These are phyloP conservation scores for Didymosphaeria variabile DNA, from an alignment of 2,329 filamentous ascomycete genomes.

Conservation along the genomic window DNA sequence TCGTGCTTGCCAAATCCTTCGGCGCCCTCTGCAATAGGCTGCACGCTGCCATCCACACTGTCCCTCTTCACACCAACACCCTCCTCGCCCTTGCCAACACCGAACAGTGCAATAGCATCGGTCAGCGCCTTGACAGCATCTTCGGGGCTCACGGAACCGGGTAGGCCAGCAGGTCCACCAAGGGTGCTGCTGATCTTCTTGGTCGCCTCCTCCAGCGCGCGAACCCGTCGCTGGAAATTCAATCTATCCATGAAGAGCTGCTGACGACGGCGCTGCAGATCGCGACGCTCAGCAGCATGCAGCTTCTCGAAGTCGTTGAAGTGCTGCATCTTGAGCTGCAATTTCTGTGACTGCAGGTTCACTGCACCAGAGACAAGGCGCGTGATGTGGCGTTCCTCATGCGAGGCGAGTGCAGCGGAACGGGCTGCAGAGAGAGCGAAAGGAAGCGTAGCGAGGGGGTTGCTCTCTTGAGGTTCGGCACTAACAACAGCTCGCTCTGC, in stretches of 20 bases:
- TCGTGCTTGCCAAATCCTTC: slow-evolving; percentile 48
- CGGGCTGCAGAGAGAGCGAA: slow-evolving; percentile 87
- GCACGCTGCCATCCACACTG: slow-evolving; percentile 35
- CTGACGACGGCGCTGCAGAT: slow-evolving; percentile 90
- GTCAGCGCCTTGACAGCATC: slow-evolving; percentile 46
- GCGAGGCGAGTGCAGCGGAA: slow-evolving; percentile 86
- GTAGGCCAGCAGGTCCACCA: slow-evolving; percentile 40
- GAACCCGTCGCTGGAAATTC: slow-evolving; percentile 86
- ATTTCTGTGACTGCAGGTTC: slow-evolving; percentile 93
- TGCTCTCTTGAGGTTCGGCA: slow-evolving; percentile 25
- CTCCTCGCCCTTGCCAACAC: slow-evolving; percentile 49
- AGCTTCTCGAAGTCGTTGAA: slow-evolving; percentile 96
- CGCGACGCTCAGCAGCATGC: slow-evolving; percentile 88
- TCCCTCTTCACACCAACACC: slow-evolving; percentile 43
- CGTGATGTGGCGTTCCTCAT: slow-evolving; percentile 97
- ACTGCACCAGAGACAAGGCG: slow-evolving; percentile 90
- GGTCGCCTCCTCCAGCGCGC: slow-evolving; percentile 81
- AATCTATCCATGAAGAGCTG: slow-evolving; percentile 93
- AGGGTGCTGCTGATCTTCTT: slow-evolving; percentile 53
- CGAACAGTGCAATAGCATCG: slow-evolving; percentile 45
- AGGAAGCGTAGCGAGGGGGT: slow-evolving; percentile 75
- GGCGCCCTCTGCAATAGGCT: slow-evolving; percentile 42
- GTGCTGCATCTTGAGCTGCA: slow-evolving; percentile 94
- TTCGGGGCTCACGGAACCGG: slow-evolving; percentile 42
- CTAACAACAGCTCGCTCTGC: slow-evolving; percentile 30